Percentiles rank a stretch among this genome's conserved stretches.
phyloP scores from a whole-genome alignment of 768 basidiomycete genomes.

The Tylopilus subfusipes region DNA sequence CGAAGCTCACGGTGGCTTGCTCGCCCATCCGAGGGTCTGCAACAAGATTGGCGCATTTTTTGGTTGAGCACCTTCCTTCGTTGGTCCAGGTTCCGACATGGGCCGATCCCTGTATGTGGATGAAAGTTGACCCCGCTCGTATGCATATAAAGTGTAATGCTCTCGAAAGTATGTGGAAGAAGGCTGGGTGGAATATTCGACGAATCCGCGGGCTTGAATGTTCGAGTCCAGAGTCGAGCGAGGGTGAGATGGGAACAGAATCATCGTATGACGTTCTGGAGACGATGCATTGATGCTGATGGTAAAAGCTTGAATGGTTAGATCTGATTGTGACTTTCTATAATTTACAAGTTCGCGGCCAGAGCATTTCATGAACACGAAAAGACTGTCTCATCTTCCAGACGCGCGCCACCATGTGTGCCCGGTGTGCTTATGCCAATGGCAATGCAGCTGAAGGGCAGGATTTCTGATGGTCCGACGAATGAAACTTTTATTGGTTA shows the following conservation, averaged over 20 bases:
- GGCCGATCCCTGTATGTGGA: neutral
- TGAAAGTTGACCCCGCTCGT: neutral
- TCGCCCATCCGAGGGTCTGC: neutral
- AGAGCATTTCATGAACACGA: too few relatives aligned
- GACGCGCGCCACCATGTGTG: neutral
- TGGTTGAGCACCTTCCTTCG: slow-evolving; percentile 3
- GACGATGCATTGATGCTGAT: too few relatives aligned
- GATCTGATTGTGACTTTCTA: neutral
- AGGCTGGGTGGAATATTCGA: neutral
- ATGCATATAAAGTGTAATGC: neutral
- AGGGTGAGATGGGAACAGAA: neutral
- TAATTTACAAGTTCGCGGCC: too few relatives aligned
- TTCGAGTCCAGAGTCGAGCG: neutral
- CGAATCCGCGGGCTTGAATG: neutral
- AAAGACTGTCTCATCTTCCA: too few relatives aligned
- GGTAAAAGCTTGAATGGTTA: too few relatives aligned
- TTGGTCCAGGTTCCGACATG: neutral
- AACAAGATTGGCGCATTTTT: neutral
- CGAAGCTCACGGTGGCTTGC: neutral
- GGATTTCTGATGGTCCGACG: neutral
- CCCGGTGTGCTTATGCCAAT: too few relatives aligned
- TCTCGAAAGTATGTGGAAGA: neutral
- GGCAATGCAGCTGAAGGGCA: neutral
- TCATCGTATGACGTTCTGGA: too few relatives aligned
- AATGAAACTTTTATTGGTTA: slow-evolving; percentile 10